phyloP scores from a whole-genome alignment of 768 basidiomycete species.

The Hygrophoropsis aurantiaca region DNA sequence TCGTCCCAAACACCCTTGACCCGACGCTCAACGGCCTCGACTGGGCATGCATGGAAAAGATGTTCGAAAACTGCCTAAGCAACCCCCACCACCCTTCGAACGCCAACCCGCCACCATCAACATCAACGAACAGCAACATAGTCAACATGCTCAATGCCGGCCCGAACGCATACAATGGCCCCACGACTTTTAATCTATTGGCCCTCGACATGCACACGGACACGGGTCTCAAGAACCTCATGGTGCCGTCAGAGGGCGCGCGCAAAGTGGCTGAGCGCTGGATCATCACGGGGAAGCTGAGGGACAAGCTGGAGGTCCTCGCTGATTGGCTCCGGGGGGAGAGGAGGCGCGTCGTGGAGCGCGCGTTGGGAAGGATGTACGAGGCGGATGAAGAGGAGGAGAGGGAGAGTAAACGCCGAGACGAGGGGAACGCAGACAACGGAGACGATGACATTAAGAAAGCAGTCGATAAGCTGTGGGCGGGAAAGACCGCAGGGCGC shows the following conservation, averaged over 20 bases:
- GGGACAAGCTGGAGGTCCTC: conserved; percentile 45
- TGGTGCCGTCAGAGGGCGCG: conserved; percentile 46
- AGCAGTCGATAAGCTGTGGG: no score
- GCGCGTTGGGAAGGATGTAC: conserved; percentile 22
- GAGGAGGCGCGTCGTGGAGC: conserved; percentile 36
- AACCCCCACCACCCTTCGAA: conserved; percentile 3
- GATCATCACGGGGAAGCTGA: conserved; percentile 49
- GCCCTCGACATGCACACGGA: conserved; percentile 37
- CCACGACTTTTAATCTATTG: no score
- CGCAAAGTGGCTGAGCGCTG: conserved; percentile 47
- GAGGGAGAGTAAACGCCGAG: background rate
- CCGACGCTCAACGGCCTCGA: conserved; percentile 57
- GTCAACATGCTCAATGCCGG: conserved; percentile 20
- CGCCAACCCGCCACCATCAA: no score
- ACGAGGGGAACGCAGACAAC: background rate
- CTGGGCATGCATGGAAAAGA: conserved; percentile 66
- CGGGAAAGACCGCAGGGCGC: no score
- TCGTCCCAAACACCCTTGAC: conserved; percentile 80
- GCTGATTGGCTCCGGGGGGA: conserved; percentile 40
- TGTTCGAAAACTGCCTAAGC: conserved; percentile 63
- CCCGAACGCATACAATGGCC: conserved; percentile 9
- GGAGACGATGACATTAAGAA: background rate
- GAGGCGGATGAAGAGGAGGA: conserved; percentile 10
- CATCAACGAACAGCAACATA: no score
- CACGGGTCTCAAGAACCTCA: conserved; percentile 62